A percentile compares a stretch with the other conserved stretches of the same genome.
Evolutionary conservation across 495 filamentous ascomycete species (phyloP).

Genomic region (Podospora conica): DNA sequence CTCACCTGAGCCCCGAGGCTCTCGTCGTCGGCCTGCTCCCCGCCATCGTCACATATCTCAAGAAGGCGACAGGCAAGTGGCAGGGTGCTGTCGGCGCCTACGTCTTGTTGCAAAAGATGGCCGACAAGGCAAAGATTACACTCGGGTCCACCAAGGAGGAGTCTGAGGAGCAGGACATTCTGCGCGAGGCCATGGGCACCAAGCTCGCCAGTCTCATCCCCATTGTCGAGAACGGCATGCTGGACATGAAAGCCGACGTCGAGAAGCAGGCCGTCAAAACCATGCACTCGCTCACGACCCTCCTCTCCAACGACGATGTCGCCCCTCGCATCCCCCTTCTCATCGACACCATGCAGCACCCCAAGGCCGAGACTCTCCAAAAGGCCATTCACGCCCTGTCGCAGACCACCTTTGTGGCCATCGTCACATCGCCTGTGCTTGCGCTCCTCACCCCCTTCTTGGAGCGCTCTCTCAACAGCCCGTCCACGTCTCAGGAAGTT

Average conservation of each 20-base stretch:
- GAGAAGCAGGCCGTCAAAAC: slow-evolving; percentile 83
- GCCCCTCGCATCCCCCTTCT: slow-evolving; percentile 86
- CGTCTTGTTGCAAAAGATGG: slow-evolving; percentile 79
- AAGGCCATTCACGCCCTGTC: slow-evolving; percentile 96
- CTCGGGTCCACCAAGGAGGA: slow-evolving; percentile 70
- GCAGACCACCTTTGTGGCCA: slow-evolving; percentile 96
- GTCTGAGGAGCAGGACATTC: slow-evolving; percentile 74
- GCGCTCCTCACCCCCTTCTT: slow-evolving; percentile 95
- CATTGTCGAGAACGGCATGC: slow-evolving; percentile 88
- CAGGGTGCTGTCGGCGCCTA: slow-evolving; percentile 87
- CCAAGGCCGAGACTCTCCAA: slow-evolving; percentile 78
- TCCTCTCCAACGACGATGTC: slow-evolving; percentile 96
- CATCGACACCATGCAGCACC: slow-evolving; percentile 91
- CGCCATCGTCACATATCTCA: slow-evolving; percentile 63
- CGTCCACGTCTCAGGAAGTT: slow-evolving; percentile 86
- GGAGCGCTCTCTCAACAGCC: slow-evolving; percentile 85
- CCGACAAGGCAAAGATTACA: slow-evolving; percentile 83
- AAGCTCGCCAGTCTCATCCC: slow-evolving; percentile 87
- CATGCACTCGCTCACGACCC: slow-evolving; percentile 82
- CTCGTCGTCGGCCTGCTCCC: slow-evolving; percentile 75
- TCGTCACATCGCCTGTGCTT: slow-evolving; percentile 95
- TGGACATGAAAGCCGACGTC: slow-evolving; percentile 88
- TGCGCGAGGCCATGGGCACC: slow-evolving; percentile 87
- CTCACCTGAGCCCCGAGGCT: slow-evolving; percentile 69
- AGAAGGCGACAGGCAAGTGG: slow-evolving; percentile 83